Evolutionary conservation across 2,329 filamentous ascomycete genomes (phyloP).

Genomic region (Diplocarpon mali): DNA sequence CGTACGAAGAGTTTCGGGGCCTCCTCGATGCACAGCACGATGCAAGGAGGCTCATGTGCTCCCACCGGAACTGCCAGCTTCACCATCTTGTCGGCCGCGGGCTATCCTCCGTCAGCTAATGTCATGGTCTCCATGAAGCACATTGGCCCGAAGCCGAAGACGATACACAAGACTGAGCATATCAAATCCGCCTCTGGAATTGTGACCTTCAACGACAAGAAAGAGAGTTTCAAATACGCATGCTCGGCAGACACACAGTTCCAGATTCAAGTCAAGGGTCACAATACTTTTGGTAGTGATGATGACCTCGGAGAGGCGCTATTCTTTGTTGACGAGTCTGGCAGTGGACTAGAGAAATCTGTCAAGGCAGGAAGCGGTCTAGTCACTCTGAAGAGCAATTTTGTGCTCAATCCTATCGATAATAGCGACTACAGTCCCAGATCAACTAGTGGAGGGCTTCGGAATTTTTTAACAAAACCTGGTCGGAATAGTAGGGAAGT

Average conservation of each 20-base stretch:
- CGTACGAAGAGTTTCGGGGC: constrained; percentile 50
- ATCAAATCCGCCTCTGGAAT: constrained; percentile 60
- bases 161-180: constrained; percentile 86
- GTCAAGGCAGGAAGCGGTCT: constrained; percentile 62
- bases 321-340: constrained; percentile 86
- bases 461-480: constrained; percentile 43
- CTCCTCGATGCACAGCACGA: constrained; percentile 54
- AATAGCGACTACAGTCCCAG: constrained; percentile 33
- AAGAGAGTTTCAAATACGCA: constrained; percentile 63
- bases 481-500: constrained; percentile 32
- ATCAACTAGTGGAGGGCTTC: constrained; percentile 29
- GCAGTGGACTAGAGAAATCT: constrained; percentile 56
- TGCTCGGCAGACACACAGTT: constrained; percentile 80
- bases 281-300: constrained; percentile 74
- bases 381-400: constrained; percentile 65
- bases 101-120: constrained; percentile 66
- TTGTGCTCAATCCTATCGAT: constrained; percentile 39
- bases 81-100: constrained; percentile 65
- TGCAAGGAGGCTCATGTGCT: constrained; percentile 39
- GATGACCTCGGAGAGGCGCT: constrained; percentile 72
- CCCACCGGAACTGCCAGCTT: constrained; percentile 70
- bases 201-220: constrained; percentile 52
- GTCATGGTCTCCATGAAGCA: constrained; percentile 68
- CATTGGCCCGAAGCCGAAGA: constrained; percentile 57
- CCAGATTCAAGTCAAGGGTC: constrained; percentile 74